Evolutionary conservation across 768 basidiomycete genomes (phyloP).

Genomic region (Coprinopsis sp.): DNA sequence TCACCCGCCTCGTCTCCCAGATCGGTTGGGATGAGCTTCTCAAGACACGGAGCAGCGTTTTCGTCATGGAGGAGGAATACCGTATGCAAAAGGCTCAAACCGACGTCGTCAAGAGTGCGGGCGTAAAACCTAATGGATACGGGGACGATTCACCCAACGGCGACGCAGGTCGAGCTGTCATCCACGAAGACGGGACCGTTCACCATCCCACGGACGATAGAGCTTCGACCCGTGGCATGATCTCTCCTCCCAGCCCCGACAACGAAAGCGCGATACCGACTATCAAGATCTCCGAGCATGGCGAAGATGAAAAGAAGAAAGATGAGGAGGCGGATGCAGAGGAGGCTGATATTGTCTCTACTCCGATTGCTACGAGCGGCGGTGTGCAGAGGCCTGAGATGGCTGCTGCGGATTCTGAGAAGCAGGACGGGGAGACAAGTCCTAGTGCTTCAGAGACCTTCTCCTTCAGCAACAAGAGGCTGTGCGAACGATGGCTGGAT

Average conservation of each 20-base stretch:
- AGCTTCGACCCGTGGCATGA: conserved; percentile 64
- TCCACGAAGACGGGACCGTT: conserved; percentile 62
- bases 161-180: conserved; percentile 36
- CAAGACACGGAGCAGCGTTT: conserved; percentile 89
- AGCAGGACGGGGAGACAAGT: conserved; percentile 36
- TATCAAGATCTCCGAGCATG: conserved; percentile 76
- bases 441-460: conserved; percentile 54
- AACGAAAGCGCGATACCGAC: conserved; percentile 41
- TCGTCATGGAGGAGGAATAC: conserved; percentile 99
- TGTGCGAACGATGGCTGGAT: conserved; percentile 97
- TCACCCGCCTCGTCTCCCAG: conserved; percentile 86
- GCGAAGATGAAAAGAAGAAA: conserved; percentile 33
- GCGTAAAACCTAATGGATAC: conserved; percentile 20
- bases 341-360: conserved; percentile 16
- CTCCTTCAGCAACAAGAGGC: conserved; percentile 92
- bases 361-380: conserved; percentile 23
- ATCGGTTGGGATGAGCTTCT: conserved; percentile 99
- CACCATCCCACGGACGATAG: conserved; percentile 47
- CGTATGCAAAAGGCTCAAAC: conserved; percentile 87
- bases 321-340: conserved; percentile 19
- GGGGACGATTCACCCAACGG: conserved; percentile 16
- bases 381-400: conserved; percentile 45
- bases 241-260: conserved; percentile 34
- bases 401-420: conserved; percentile 47
- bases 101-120: conserved; percentile 53